These are phyloP conservation scores for Zymoseptoria brevis DNA, from an alignment of 2,329 filamentous ascomycete genomes.

Conservation along the genomic window DNA sequence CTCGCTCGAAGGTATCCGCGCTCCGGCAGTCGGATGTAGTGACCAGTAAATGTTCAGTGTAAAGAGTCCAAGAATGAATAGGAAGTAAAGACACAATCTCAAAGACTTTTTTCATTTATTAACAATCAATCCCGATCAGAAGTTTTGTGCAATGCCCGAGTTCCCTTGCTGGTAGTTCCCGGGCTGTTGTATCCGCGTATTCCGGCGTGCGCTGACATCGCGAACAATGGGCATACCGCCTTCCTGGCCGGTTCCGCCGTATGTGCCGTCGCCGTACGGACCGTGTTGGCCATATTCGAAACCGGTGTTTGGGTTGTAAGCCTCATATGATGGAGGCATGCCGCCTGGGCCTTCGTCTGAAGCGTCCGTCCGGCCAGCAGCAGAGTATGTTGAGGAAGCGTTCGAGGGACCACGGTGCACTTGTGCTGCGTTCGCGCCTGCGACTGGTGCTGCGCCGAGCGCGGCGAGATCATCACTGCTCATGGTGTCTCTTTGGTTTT, in stretches of 20 bases:
- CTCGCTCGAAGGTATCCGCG: not conserved
- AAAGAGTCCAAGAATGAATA: not conserved
- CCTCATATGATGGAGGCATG: constrained; percentile 26
- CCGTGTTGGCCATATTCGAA: constrained; percentile 49
- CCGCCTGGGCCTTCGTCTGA: constrained; percentile 38
- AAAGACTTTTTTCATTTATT: constrained; percentile 1
- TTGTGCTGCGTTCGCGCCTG: constrained; percentile 47
- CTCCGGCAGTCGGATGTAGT: not conserved
- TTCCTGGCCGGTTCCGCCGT: constrained; percentile 44
- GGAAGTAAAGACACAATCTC: not conserved
- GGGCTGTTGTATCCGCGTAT: constrained; percentile 89
- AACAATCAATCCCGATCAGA: constrained; percentile 43
- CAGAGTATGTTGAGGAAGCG: constrained; percentile 91
- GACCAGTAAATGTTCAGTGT: not conserved
- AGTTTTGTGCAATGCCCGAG: constrained; percentile 94
- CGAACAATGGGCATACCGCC: constrained; percentile 76
- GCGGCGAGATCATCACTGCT: constrained; percentile 74
- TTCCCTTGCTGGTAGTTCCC: constrained; percentile 80
- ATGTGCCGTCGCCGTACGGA: constrained; percentile 49
- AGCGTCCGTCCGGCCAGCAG: constrained; percentile 62
- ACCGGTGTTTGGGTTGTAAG: constrained; percentile 29
- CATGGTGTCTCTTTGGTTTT: constrained; percentile 39
- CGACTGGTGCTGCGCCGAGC: constrained; percentile 60
- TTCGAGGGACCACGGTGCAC: constrained; percentile 88
- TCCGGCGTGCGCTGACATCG: constrained; percentile 83